Conservation (phyloP, 257 asterid species). For the Fraxinus excelsior region DNA sequence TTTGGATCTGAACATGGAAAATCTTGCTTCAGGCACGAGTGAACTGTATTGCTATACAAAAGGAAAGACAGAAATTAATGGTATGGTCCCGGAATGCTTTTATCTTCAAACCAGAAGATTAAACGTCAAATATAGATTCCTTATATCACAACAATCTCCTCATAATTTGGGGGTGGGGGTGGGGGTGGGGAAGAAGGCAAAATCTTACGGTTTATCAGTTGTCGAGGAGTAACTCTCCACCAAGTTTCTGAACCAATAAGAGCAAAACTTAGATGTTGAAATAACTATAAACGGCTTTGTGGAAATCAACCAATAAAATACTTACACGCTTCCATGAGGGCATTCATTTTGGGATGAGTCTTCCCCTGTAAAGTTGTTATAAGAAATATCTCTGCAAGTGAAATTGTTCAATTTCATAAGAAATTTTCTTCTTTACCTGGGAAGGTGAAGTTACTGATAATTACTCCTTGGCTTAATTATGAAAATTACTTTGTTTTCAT, state of each 20-base stretch:
- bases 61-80: conserved; percentile 18
- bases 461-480: neutral
- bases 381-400: conserved; percentile 71
- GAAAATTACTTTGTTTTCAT: neutral
- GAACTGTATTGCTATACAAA: conserved; percentile 36
- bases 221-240: conserved; percentile 76
- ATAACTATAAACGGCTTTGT: neutral
- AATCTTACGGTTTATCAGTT: conserved; percentile 52
- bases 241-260: conserved; percentile 63
- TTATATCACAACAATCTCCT: conserved; percentile 10
- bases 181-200: neutral
- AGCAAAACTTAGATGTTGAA: conserved; percentile 12
- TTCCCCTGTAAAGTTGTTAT: conserved; percentile 69
- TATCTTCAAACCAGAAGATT: neutral
- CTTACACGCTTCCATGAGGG: conserved; percentile 81
- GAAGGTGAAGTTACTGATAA: neutral
- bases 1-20: conserved; percentile 60
- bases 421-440: neutral
- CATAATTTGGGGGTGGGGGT: too few relatives aligned
- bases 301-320: conserved; percentile 18
- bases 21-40: conserved; percentile 65
- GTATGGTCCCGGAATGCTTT: conserved; percentile 18
- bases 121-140: neutral
- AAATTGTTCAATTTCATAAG: conserved; percentile 19
- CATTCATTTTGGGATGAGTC: conserved; percentile 54